Conservation (phyloP, 495 filamentous ascomycete species). For the Geopyxis carbonaria region DNA sequence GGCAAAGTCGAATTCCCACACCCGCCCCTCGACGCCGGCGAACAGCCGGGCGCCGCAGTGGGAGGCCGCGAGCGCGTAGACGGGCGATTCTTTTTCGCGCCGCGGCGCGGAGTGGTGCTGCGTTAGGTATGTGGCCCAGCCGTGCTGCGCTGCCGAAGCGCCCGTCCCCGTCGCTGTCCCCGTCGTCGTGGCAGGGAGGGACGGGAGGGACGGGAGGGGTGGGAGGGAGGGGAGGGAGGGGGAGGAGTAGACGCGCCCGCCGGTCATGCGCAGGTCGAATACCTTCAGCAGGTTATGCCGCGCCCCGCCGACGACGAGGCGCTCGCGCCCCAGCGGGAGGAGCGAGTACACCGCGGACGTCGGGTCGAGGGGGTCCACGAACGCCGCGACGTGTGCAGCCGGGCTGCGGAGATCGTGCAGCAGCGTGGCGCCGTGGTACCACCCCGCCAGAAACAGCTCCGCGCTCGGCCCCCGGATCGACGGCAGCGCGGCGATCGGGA, state of each 20-base stretch:
- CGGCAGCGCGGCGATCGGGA: conserved; percentile 37
- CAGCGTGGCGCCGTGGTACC: conserved; percentile 42
- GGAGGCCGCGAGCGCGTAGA: conserved; percentile 14
- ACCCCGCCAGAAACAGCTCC: conserved; percentile 43
- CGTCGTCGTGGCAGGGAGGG: not conserved
- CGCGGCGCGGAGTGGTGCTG: not conserved
- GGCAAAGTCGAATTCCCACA: conserved; percentile 18
- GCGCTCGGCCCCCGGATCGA: conserved; percentile 4
- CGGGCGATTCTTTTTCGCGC: conserved; percentile 4
- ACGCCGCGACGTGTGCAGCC: conserved; percentile 31
- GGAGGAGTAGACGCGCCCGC: conserved; percentile 28
- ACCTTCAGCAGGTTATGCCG: conserved; percentile 43
- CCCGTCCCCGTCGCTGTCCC: no score
- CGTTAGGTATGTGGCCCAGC: conserved; percentile 18
- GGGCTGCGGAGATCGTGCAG: conserved; percentile 52
- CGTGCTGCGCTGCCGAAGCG: not conserved
- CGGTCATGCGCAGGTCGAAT: conserved; percentile 46
- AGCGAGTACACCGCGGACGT: conserved; percentile 42
- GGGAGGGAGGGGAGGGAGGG: conserved; percentile 5
- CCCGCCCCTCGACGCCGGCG: conserved; percentile 12
- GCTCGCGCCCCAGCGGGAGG: conserved; percentile 36
- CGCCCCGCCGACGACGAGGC: conserved; percentile 40
- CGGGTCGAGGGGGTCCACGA: conserved; percentile 39
- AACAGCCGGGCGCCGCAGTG: conserved; percentile 11
- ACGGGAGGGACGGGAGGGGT: not conserved